phyloP scores from a whole-genome alignment of 2,329 filamentous ascomycete genomes.

The Didymellaceae sp. region DNA sequence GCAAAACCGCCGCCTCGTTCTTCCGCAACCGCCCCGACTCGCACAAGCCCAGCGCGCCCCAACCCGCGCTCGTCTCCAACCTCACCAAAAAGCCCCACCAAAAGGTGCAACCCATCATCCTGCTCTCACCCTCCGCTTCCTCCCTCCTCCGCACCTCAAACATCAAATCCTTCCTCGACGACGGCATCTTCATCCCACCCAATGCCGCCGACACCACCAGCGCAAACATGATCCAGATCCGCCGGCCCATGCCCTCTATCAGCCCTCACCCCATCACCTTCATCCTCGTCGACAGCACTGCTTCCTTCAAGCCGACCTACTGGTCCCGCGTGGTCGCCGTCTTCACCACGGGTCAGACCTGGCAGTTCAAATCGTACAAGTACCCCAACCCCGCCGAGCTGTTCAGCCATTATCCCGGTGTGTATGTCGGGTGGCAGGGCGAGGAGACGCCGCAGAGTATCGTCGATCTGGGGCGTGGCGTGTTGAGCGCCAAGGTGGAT shows the following conservation, averaged over 20 bases:
- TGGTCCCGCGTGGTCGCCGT: slow-evolving; percentile 95
- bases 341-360: slow-evolving; percentile 95
- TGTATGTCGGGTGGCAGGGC: slow-evolving; percentile 91
- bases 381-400: slow-evolving; percentile 89
- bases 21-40: slow-evolving; percentile 62
- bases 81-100: slow-evolving; percentile 50
- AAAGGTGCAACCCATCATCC: slow-evolving; percentile 80
- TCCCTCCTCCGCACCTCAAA: slow-evolving; percentile 95
- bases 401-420: slow-evolving; percentile 84
- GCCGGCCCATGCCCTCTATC: slow-evolving; percentile 74
- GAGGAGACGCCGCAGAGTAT: slow-evolving; percentile 81
- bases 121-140: slow-evolving; percentile 93
- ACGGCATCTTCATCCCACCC: slow-evolving; percentile 79
- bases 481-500: slow-evolving; percentile 81
- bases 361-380: slow-evolving; percentile 99
- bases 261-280: slow-evolving; percentile 80
- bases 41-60: slow-evolving; percentile 43
- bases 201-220: slow-evolving; percentile 68
- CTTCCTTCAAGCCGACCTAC: slow-evolving; percentile 97
- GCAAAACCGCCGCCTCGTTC: slow-evolving; percentile 82
- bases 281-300: slow-evolving; percentile 90
- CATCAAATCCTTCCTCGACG: slow-evolving; percentile 90
- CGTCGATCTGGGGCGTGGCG: slow-evolving; percentile 83
- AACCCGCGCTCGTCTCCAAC: slow-evolving; percentile 48
- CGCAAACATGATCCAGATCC: slow-evolving; percentile 82